These are phyloP conservation scores for Scutellaria barbata DNA, from an alignment of 257 asterid species.

Conservation along the genomic window DNA sequence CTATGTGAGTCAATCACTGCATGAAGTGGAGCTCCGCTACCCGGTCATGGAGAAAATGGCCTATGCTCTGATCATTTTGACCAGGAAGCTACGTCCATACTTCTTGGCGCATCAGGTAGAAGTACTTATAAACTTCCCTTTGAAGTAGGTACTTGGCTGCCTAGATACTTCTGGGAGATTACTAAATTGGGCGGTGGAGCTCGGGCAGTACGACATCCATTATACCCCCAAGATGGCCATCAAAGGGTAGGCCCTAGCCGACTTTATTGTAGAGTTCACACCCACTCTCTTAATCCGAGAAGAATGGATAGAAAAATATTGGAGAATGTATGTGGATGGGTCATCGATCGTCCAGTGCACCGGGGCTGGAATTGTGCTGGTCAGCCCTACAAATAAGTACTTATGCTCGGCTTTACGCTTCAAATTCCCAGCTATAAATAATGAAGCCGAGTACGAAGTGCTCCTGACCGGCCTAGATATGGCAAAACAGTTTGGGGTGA, in stretches of 20 bases:
- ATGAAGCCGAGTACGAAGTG: no score
- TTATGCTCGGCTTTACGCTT: no score
- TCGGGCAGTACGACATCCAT: not conserved
- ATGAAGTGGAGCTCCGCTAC: not conserved
- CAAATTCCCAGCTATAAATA: no score
- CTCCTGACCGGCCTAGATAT: no score
- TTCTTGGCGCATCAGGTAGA: not conserved
- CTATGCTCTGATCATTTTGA: not conserved
- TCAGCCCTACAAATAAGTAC: no score
- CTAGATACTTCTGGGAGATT: not conserved
- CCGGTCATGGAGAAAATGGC: not conserved
- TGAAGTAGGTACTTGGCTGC: not conserved
- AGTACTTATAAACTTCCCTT: not conserved
- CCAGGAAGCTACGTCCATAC: not conserved
- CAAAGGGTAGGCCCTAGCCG: not conserved
- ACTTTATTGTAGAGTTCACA: not conserved
- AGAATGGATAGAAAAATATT: not conserved
- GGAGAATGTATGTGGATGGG: not conserved
- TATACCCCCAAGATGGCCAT: not conserved
- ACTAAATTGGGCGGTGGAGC: not conserved
- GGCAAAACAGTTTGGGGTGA: no score
- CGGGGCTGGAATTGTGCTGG: no score
- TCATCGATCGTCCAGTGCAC: accelerated
- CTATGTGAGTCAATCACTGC: no score
- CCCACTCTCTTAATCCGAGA: not conserved